These are phyloP conservation scores for Lachnellula cervina DNA, from an alignment of 2,329 filamentous ascomycete genomes.

Conservation along the genomic window DNA sequence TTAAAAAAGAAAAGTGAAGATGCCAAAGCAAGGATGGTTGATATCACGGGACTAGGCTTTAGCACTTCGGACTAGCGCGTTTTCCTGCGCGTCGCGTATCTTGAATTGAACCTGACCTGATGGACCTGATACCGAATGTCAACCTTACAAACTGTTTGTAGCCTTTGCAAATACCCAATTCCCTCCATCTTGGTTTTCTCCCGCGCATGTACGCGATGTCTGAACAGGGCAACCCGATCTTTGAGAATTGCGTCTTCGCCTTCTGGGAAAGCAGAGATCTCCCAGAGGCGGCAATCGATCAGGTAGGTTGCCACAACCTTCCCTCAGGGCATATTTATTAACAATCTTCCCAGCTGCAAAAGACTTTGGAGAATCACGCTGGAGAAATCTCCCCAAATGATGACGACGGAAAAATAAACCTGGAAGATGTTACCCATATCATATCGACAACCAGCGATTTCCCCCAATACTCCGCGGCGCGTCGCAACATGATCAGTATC, in stretches of 20 bases:
- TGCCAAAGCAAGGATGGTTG: too few relatives aligned
- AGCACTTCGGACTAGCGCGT: too few relatives aligned
- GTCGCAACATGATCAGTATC: constrained; percentile 75
- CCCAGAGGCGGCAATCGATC: constrained; percentile 1
- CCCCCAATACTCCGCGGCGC: constrained; percentile 71
- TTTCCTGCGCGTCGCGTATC: too few relatives aligned
- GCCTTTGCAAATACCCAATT: background rate
- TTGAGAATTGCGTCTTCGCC: constrained; percentile 26
- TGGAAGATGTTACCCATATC: constrained; percentile 55
- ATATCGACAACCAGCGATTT: constrained; percentile 83
- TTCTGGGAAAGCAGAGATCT: constrained; percentile 26
- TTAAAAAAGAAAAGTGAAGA: too few relatives aligned
- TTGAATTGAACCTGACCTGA: too few relatives aligned
- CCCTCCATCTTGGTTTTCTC: background rate
- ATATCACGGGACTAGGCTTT: too few relatives aligned
- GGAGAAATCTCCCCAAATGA: constrained; percentile 36
- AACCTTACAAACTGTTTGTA: background rate
- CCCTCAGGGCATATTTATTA: background rate
- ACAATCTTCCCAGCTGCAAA: constrained; percentile 15
- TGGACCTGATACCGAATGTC: too few relatives aligned
- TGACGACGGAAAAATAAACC: constrained; percentile 33
- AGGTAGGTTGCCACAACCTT: constrained; percentile 15
- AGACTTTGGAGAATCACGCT: constrained; percentile 28
- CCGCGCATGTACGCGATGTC: constrained; percentile 7
- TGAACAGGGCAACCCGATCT: constrained; percentile 15